These are phyloP conservation scores for Wickerhamiella bombiphila DNA, from an alignment of 805 yeast species.

Conservation along the genomic window DNA sequence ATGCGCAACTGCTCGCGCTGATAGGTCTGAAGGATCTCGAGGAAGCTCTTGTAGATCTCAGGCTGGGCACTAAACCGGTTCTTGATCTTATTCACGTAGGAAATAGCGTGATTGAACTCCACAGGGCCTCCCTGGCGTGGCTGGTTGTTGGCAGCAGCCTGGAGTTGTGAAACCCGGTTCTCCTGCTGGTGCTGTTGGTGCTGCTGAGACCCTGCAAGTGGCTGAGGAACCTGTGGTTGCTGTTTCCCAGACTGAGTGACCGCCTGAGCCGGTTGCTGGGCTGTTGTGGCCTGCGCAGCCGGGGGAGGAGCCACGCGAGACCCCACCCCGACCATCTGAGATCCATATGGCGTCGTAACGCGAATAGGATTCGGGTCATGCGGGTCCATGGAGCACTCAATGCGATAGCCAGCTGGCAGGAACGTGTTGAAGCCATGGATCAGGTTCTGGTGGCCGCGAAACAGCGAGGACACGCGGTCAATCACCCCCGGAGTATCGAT, in stretches of 20 bases:
- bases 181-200: constrained; percentile 4
- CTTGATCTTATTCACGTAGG: constrained; percentile 90
- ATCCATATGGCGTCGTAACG: constrained; percentile 92
- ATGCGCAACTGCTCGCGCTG: constrained; percentile 94
- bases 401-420: constrained; percentile 87
- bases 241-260: constrained; percentile 6
- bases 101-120: constrained; percentile 93
- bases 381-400: constrained; percentile 81
- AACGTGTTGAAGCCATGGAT: constrained; percentile 97
- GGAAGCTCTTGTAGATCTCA: constrained; percentile 83
- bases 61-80: constrained; percentile 89
- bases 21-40: constrained; percentile 90
- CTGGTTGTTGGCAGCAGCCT: constrained; percentile 25
- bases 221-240: constrained; percentile 5
- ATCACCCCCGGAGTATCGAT: constrained; percentile 98
- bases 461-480: constrained; percentile 80
- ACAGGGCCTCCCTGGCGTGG: constrained; percentile 44
- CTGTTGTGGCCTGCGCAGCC: constrained; percentile 7
- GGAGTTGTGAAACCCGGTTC: constrained; percentile 5
- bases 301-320: constrained; percentile 4
- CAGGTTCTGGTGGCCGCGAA: constrained; percentile 79
- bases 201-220: constrained; percentile 1
- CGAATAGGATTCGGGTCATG: constrained; percentile 82
- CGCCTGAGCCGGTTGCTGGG: constrained; percentile 4
- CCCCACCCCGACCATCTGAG: constrained; percentile 22